Evolutionary conservation across 306 rosid species (phyloP), one percentile per base, ranked within the genome.

Genomic region (Prinsepia uniflora): DNA sequence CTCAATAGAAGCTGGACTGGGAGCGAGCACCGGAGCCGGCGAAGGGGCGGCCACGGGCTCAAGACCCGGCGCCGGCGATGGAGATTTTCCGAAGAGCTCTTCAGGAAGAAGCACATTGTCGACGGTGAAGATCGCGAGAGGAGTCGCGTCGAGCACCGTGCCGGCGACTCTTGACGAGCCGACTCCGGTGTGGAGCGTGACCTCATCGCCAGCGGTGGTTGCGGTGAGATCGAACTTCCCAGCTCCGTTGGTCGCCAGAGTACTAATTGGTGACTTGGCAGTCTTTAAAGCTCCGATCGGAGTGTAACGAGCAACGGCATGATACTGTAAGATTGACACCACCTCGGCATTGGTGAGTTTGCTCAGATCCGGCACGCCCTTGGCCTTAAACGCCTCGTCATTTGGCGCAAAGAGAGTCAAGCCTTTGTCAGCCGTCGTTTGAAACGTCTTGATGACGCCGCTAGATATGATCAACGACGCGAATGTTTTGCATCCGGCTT

Each of bases 351-450:
- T 91, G n/a, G 92, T 83, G 68, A 94, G 97, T 73, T 91, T 94
- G 71, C 17, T 74, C 76, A 94, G 83, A 89, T 94, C 91, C 11
- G 99, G 99, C 0, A 87, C 88, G 6, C 89, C 92, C 0, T 39
- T 41, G 0, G 95, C 92, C 75, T 94, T 94, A 12, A 94, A 94
- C 0, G 96, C 99, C 72, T 91, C 99, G 65, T 94, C 99, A 8
- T 68, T 59, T 19, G 97, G 99, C 0, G 96, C 99, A 40, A 94
- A 94, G 11, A 94, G 60, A 10, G 99, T 94, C 75, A 94, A 72
- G 2, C 97, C 96, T 8, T 91, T 91, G 1, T 79, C 92, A 5
- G 71, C 75, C 4, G 92, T 63, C 10, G 91, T 70, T 69, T 80
- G 76, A 24, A 68, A 91, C 2, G 92, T 91, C 79, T 94, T 94